These are phyloP conservation scores for Pilobolus umbonatus DNA, from an alignment of 192 early-diverging fungal species.

Conservation along the genomic window DNA sequence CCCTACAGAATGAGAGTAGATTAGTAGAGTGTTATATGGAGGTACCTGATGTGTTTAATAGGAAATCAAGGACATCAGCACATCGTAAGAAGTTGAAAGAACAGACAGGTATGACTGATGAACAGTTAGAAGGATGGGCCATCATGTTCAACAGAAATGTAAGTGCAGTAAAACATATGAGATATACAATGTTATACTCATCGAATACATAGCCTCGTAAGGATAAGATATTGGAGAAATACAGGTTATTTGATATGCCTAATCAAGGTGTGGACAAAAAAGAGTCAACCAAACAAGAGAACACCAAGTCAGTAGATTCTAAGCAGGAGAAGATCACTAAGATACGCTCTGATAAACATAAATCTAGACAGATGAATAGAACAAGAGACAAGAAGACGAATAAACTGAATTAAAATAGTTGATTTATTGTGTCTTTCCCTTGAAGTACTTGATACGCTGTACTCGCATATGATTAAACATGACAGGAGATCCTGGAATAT, in stretches of 20 bases:
- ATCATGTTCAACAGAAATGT: conserved; percentile 83
- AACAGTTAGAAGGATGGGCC: conserved; percentile 93
- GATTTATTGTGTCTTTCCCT: conserved; percentile 30
- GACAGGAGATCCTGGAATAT: conserved; percentile 73
- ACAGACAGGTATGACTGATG: conserved; percentile 74
- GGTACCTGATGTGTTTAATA: too few species aligned
- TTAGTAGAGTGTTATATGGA: too few species aligned
- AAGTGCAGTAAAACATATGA: conserved; percentile 26
- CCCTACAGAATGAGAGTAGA: too few species aligned
- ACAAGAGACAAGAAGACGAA: too few species aligned
- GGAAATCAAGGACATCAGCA: too few species aligned
- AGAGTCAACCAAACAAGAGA: too few species aligned
- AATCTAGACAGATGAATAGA: too few species aligned
- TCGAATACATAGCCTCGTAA: conserved; percentile 52
- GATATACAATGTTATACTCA: neutral
- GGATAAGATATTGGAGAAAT: conserved; percentile 53
- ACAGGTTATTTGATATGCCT: conserved; percentile 52
- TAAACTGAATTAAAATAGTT: too few species aligned
- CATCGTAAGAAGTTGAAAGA: conserved; percentile 55
- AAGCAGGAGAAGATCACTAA: too few species aligned
- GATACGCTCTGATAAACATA: too few species aligned
- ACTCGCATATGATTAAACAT: conserved; percentile 93
- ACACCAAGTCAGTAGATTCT: too few species aligned
- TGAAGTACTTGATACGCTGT: conserved; percentile 76
- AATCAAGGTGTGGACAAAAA: too few species aligned